These are phyloP conservation scores for Kwoniella bestiolae DNA, from an alignment of 768 basidiomycete species.

Conservation along the genomic window DNA sequence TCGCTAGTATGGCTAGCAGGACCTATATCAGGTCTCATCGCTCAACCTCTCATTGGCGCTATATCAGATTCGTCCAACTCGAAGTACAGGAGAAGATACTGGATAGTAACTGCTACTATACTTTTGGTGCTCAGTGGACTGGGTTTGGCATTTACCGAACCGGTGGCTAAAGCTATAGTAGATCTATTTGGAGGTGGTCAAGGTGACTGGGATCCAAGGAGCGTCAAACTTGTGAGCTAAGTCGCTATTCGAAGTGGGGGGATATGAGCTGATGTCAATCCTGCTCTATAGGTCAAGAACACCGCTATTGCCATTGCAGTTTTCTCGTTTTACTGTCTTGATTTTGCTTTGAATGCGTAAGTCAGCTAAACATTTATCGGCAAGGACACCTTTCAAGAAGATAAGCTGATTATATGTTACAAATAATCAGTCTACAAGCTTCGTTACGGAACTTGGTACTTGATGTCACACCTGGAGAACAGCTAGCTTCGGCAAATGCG, in stretches of 20 bases:
- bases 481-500: conserved; percentile 91
- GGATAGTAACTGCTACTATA: conserved; percentile 85
- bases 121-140: conserved; percentile 79
- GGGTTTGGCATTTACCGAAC: conserved; percentile 79
- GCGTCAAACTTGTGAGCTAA: conserved; percentile 65
- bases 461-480: conserved; percentile 84
- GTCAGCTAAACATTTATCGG: too few relatives aligned
- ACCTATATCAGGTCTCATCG: conserved; percentile 90
- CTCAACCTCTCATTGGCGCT: conserved; percentile 97
- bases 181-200: conserved; percentile 74
- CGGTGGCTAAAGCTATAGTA: conserved; percentile 73
- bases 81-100: conserved; percentile 83
- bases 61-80: conserved; percentile 93
- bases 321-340: conserved; percentile 86
- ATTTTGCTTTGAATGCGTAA: conserved; percentile 92
- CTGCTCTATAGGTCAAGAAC: conserved; percentile 63
- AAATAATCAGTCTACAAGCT: conserved; percentile 63
- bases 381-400: too few relatives aligned
- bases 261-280: background rate
- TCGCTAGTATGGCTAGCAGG: conserved; percentile 87
- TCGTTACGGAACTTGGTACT: conserved; percentile 91
- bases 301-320: conserved; percentile 85
- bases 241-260: background rate
- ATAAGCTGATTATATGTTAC: conserved; percentile 1
- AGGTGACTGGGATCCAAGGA: conserved; percentile 85